Evolutionary conservation across 2,329 filamentous ascomycete genomes (phyloP).

Genomic region (Xylaria sp.): DNA sequence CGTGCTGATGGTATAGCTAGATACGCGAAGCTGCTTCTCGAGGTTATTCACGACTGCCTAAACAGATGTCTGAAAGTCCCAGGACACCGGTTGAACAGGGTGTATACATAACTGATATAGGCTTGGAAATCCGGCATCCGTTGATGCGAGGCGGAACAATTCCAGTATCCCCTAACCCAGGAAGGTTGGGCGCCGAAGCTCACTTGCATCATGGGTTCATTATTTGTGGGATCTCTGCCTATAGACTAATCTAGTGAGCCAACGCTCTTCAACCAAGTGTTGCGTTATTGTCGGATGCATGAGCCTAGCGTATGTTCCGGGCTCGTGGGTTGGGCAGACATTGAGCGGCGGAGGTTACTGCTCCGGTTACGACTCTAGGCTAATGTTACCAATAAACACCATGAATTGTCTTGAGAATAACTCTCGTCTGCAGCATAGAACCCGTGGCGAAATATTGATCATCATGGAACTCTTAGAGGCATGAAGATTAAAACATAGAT

Average conservation of each 20-base stretch:
- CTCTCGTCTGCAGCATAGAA: background rate
- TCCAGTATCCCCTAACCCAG: conserved; percentile 4
- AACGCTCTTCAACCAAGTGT: conserved; percentile 3
- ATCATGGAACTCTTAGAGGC: conserved; percentile 1
- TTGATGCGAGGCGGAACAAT: background rate
- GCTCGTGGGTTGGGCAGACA: conserved; percentile 37
- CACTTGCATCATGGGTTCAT: conserved; percentile 1
- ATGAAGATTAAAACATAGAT: background rate
- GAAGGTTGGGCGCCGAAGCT: conserved; percentile 13
- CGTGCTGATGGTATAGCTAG: background rate
- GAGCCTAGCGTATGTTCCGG: conserved; percentile 23
- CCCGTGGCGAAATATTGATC: background rate
- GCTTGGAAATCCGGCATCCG: background rate
- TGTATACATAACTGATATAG: conserved; percentile 20
- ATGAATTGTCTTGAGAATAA: background rate
- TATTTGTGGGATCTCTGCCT: conserved; percentile 18
- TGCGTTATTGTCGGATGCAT: conserved; percentile 13
- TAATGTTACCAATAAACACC: background rate
- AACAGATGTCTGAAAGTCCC: background rate
- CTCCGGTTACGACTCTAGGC: conserved; percentile 35
- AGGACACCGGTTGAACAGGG: background rate
- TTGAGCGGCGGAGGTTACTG: conserved; percentile 39
- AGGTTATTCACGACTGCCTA: background rate
- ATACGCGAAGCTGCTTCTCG: background rate
- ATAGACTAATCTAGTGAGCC: conserved; percentile 15